phyloP scores from a whole-genome alignment of 768 basidiomycete genomes.

The Suillus subluteus region DNA sequence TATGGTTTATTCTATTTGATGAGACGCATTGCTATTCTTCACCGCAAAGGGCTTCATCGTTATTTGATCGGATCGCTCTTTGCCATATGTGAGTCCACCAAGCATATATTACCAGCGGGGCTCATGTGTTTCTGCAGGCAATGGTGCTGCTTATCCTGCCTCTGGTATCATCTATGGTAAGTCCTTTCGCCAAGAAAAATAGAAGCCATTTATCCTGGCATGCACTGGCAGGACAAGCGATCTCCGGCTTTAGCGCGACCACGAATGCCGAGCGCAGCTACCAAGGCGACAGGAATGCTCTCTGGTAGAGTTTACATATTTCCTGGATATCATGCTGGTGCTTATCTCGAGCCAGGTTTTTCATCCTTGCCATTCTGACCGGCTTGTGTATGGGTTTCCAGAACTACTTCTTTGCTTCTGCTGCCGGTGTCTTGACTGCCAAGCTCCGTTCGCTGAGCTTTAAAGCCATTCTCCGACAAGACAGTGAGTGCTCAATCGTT shows the following conservation, averaged over 20 bases:
- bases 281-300: constrained; percentile 2
- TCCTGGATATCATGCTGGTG: constrained; percentile 31
- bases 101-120: too few species aligned
- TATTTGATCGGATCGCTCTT: too few species aligned
- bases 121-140: too few species aligned
- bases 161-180: constrained; percentile 19
- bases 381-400: constrained; percentile 41
- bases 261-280: not conserved
- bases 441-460: constrained; percentile 44
- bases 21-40: too few species aligned
- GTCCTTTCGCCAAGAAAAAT: constrained; percentile 16
- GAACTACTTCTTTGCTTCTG: constrained; percentile 36
- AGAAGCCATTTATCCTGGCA: not conserved
- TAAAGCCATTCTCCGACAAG: constrained; percentile 46
- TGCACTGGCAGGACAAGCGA: not conserved
- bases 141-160: too few species aligned
- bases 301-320: constrained; percentile 25
- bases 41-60: too few species aligned
- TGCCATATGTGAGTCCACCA: too few species aligned
- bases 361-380: constrained; percentile 40
- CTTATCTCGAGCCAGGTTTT: constrained; percentile 36
- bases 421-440: constrained; percentile 40
- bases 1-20: too few species aligned
- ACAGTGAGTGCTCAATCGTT: constrained; percentile 35
- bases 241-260: constrained; percentile 17